Evolutionary conservation across 441 rosid genomes (phyloP), one percentile per base, ranked within the genome.

Genomic region (Populus tomentosa): DNA sequence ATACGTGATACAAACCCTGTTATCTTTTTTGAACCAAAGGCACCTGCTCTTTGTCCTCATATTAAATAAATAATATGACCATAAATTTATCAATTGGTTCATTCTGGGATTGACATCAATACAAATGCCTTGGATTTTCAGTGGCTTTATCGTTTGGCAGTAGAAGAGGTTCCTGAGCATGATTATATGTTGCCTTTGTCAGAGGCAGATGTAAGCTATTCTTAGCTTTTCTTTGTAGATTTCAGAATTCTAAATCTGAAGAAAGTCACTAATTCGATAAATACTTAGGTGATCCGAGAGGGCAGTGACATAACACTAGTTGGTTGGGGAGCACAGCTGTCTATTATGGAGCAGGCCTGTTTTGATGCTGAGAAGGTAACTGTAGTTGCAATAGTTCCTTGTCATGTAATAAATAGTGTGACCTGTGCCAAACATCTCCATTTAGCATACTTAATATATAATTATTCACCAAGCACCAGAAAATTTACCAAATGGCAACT

Each of bases 251-350:
- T 68, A 69, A 53, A 71, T 71, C 78, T 56, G 28, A 80, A 72
- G 28, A 62, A 77, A 81, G 76, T 33, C 73, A 46, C 30, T n/a
- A 75, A 68, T 67, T 36, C 40, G 21, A 33, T 80, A 18, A 36
- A 33, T 80, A 18, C 59, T 71, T 82, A 94, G 96, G 95, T 94
- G 78, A 89, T 92, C 50, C 88, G 85, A 79, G 86, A 92, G 83
- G 98, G 97, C 84, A 88, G 77, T 67, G 97, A 94, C 85, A 91
- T 94, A 79, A 91, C 98, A 18, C 86, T 94, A 63, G 94, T 94
- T 65, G 97, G 98, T 59, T 94, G 98, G 98, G 97, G 97, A 82
- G 97, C 97, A 26, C 98, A 94, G 76, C 92, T 94, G 46, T 77
- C 97, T 6, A 23, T 92, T 33, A 90, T 94, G 95, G 94, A 92